Evolutionary conservation across 2,329 filamentous ascomycete species (phyloP).

Genomic region (Aspergillus eucalypticola): DNA sequence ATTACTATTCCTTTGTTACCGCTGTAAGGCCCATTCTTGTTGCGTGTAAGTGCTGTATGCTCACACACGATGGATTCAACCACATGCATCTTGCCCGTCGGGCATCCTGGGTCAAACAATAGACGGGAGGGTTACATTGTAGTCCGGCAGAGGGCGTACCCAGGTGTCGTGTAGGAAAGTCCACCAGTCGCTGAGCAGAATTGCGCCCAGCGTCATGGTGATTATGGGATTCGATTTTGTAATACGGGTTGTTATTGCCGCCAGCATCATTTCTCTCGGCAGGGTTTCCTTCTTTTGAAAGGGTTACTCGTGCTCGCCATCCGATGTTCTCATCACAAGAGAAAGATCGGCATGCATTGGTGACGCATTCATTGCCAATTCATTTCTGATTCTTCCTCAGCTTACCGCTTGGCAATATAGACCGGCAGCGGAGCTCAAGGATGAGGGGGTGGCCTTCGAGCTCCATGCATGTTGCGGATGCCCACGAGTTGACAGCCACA

Average conservation of each 20-base stretch:
- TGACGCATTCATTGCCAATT: not conserved
- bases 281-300: not conserved
- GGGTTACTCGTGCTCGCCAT: not conserved
- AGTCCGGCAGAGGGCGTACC: not conserved
- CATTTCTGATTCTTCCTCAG: not conserved
- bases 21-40: not conserved
- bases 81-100: not conserved
- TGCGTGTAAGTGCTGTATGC: not conserved
- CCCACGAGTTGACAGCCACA: not conserved
- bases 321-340: not conserved
- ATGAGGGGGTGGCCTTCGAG: not conserved
- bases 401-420: not conserved
- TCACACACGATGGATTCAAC: not conserved
- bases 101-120: not conserved
- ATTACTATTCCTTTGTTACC: not conserved
- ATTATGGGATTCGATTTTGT: not conserved
- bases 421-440: not conserved
- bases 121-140: not conserved
- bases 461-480: not conserved
- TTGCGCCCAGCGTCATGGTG: not conserved
- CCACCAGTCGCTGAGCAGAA: not conserved
- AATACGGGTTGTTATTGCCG: not conserved
- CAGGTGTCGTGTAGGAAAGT: not conserved
- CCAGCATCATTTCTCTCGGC: not conserved
- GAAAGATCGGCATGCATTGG: not conserved